phyloP scores from a whole-genome alignment of 1,284 basidiomycete genomes.

The Ceratobasidium sp. region DNA sequence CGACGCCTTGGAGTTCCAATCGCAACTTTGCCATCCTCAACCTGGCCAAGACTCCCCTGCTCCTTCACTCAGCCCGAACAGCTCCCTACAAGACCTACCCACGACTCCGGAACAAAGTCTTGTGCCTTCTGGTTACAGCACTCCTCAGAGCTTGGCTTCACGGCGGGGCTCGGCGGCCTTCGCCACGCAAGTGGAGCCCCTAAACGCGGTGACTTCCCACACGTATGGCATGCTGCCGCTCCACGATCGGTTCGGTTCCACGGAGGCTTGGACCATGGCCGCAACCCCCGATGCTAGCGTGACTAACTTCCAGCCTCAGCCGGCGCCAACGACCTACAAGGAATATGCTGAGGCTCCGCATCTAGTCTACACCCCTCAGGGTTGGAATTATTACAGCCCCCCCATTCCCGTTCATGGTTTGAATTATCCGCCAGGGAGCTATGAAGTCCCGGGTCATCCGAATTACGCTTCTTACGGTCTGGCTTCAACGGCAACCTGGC shows the following conservation, averaged over 20 bases:
- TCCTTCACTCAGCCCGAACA: conserved; percentile 16
- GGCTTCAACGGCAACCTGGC: conserved; percentile 30
- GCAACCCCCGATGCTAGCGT: conserved; percentile 3
- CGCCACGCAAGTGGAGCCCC: conserved; percentile 5
- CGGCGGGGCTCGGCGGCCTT: conserved; percentile 15
- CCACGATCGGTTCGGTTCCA: conserved; percentile 16
- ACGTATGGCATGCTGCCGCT: conserved; percentile 3
- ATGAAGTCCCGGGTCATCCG: background rate
- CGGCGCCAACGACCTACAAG: conserved; percentile 12
- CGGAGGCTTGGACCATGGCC: conserved; percentile 29
- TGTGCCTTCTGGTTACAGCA: conserved; percentile 25
- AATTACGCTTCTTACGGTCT: conserved; percentile 34
- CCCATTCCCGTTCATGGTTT: conserved; percentile 17
- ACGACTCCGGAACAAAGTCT: conserved; percentile 14
- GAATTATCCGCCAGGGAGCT: conserved; percentile 25
- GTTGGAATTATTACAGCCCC: conserved; percentile 30
- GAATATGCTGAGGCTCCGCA: conserved; percentile 9
- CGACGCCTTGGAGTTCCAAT: conserved; percentile 30
- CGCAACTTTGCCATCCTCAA: conserved; percentile 1
- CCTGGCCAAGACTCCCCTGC: conserved; percentile 5
- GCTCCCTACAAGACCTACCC: conserved; percentile 15
- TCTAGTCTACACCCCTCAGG: conserved; percentile 29
- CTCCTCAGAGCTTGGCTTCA: conserved; percentile 9
- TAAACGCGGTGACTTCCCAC: conserved; percentile 1
- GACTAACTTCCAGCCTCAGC: conserved; percentile 7